Evolutionary conservation across 129 eudicot genomes (phyloP).

Genomic region (Flaveria bidentis): DNA sequence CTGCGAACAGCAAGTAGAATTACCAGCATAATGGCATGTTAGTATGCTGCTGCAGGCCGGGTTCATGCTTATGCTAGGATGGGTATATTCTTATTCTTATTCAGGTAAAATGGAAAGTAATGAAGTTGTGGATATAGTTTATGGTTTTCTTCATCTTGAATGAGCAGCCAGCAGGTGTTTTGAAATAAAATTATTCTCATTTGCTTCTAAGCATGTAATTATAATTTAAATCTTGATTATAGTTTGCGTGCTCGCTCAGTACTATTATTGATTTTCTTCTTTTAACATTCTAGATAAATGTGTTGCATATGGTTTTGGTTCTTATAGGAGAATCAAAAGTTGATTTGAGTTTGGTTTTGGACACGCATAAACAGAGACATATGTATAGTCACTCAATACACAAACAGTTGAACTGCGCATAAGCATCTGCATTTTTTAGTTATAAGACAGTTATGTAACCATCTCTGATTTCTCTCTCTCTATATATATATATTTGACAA

Average conservation of each 20-base stretch:
- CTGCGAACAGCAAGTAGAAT: neutral
- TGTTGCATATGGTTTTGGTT: neutral
- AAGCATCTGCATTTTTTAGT: no score
- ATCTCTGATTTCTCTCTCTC: no score
- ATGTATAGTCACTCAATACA: no score
- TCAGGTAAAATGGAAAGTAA: constrained; percentile 16
- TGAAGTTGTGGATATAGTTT: constrained; percentile 25
- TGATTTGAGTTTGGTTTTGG: neutral
- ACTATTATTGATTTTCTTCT: neutral
- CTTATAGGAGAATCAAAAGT: neutral
- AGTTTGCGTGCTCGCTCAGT: neutral
- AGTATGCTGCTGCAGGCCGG: constrained; percentile 13
- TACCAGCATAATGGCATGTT: constrained; percentile 3
- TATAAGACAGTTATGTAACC: no score
- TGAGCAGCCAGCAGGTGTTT: constrained; percentile 15
- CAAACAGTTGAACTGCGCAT: no score
- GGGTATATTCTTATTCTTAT: constrained; percentile 16
- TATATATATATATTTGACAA: no score
- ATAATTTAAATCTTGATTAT: constrained; percentile 2
- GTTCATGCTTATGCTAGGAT: constrained; percentile 26
- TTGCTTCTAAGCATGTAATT: constrained; percentile 25
- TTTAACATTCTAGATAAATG: neutral
- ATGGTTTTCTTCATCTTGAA: constrained; percentile 24
- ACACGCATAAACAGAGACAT: no score
- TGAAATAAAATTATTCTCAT: constrained; percentile 4